Evolutionary conservation across 1,284 basidiomycete species (phyloP).

Genomic region (Entoloma clypeatum): DNA sequence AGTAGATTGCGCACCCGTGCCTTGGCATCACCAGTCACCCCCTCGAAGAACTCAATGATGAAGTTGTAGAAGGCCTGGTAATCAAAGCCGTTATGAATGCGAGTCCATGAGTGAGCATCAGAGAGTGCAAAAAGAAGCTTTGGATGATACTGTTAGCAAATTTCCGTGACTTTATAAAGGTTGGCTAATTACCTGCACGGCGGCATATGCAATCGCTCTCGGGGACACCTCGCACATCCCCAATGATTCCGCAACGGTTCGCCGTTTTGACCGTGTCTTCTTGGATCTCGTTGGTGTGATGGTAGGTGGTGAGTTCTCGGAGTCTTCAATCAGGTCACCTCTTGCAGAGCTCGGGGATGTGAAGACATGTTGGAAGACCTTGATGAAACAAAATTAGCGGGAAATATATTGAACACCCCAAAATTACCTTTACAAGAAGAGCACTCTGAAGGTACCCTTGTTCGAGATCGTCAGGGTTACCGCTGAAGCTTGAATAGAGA

Average conservation of each 20-base stretch:
- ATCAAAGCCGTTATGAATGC: conserved; percentile 15
- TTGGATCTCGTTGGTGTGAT: not conserved
- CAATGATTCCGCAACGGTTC: no score
- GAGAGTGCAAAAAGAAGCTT: conserved; percentile 18
- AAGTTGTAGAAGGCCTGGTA: conserved; percentile 19
- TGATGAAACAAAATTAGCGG: not conserved
- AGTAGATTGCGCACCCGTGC: conserved; percentile 12
- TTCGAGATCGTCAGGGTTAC: conserved; percentile 13
- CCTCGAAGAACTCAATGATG: conserved; percentile 23
- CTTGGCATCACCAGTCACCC: conserved; percentile 6
- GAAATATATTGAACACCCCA: not conserved
- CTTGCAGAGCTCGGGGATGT: conserved; percentile 23
- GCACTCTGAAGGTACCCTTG: conserved; percentile 15
- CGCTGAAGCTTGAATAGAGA: conserved; percentile 14
- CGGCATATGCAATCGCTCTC: conserved; percentile 25
- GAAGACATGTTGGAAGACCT: conserved; percentile 20
- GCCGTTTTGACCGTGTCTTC: no score
- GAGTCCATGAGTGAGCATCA: conserved; percentile 14
- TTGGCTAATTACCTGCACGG: conserved; percentile 2
- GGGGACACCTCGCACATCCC: conserved; percentile 22
- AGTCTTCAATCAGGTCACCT: conserved; percentile 7
- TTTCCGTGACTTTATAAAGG: not conserved
- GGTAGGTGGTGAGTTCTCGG: conserved; percentile 9
- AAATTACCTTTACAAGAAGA: conserved; percentile 19
- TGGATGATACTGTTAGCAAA: not conserved